Evolutionary conservation across 179 eudicot species (phyloP), one percentile per base, ranked within the genome.

Genomic region (Beta lomatogona): DNA sequence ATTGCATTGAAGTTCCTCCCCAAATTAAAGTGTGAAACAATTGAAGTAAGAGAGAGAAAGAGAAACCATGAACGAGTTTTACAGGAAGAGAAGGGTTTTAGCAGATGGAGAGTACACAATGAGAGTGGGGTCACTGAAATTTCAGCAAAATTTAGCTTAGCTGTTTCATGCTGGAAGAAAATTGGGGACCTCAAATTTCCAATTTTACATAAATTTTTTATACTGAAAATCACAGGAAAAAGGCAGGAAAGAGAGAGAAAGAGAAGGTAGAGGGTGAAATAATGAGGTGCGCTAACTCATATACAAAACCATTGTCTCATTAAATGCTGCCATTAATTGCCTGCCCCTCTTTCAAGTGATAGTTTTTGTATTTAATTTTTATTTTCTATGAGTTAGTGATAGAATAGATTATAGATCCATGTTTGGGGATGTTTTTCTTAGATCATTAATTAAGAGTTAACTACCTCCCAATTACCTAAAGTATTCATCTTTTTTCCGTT

Each of bases 251-350:
- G 54, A 16, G 66, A 74, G 55, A 50, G 22, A 14, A 14, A 25
- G 63, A 54, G 31, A 54, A 25, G 13, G 71, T 13, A 21, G 25
- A 45, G n/a, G 44, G 72, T 36, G 21, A 75, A 74, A 63, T 57
- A 69, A 76, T 41, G 54, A 71, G 80, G 50, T 77, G 84, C 84
- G 76, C 84, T 25, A 77, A 82, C 81, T 82, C 84, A 82, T 74
- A 76, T 82, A 82, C 80, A 68, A 82, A 75, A 55, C 75, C 80
- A 61, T 64, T 77, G 72, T 64, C 80, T 69, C 81, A 82, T 82
- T 82, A 70, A 81, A 57, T 57, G 67, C 77, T 60, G 66, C 83
- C 79, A 81, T 81, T 81, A 75, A 81, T 75, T 76, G 68, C 54
- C 18, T 48, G 59, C 71, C 70, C 22, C 65, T 9, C 11, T 46